Evolutionary conservation across 2,329 filamentous ascomycete species (phyloP).

Genomic region (Xylaria sp.): DNA sequence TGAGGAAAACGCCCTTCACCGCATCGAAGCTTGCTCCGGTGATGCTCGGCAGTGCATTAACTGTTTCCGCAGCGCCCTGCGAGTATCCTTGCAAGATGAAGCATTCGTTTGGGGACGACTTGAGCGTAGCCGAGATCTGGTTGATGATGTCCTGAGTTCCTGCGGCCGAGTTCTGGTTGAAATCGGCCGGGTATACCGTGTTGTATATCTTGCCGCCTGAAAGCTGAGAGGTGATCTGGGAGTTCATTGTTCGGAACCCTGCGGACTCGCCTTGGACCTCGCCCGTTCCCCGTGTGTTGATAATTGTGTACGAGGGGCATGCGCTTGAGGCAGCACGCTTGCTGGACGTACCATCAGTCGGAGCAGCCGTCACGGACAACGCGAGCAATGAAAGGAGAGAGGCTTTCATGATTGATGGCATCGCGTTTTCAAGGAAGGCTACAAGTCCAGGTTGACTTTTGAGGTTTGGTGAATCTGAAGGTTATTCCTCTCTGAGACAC

Average conservation of each 20-base stretch:
- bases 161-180: conserved; percentile 11
- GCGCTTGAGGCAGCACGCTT: conserved; percentile 19
- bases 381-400: conserved; percentile 22
- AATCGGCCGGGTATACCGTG: conserved; percentile 29
- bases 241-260: conserved; percentile 30
- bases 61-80: conserved; percentile 29
- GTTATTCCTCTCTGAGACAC: background rate
- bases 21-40: conserved; percentile 25
- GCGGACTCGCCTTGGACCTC: conserved; percentile 29
- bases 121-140: conserved; percentile 19
- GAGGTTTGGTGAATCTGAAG: background rate
- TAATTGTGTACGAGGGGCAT: conserved; percentile 32
- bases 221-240: conserved; percentile 22
- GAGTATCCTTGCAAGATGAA: conserved; percentile 34
- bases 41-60: conserved; percentile 23
- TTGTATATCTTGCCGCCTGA: conserved; percentile 30
- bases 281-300: conserved; percentile 29
- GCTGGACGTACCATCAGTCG: background rate
- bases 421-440: conserved; percentile 1
- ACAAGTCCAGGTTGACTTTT: background rate
- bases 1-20: conserved; percentile 34
- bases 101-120: conserved; percentile 25
- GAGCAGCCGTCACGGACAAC: conserved; percentile 16
- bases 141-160: conserved; percentile 30
- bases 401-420: conserved; percentile 2